A percentile compares a stretch with the other conserved stretches of the same genome.
Evolutionary conservation across 1,284 basidiomycete species (phyloP).

Genomic region (Phylloporus sp.): DNA sequence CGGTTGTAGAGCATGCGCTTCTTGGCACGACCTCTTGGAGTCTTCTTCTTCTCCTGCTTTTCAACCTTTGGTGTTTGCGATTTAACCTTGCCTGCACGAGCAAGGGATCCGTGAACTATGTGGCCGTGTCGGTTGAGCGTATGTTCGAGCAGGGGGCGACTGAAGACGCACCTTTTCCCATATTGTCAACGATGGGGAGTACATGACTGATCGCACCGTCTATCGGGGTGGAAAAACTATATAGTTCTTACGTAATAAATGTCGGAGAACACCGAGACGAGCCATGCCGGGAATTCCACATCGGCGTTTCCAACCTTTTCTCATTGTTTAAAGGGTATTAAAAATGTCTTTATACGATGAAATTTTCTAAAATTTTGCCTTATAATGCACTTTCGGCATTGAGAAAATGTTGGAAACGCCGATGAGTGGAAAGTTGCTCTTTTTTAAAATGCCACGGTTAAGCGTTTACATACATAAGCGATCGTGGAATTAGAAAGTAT

Average conservation of each 20-base stretch:
- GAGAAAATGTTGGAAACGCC: too few relatives aligned
- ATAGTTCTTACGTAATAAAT: slow-evolving; percentile 25
- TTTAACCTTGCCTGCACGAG: slow-evolving; percentile 99
- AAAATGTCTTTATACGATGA: too few relatives aligned
- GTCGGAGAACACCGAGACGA: slow-evolving; percentile 9
- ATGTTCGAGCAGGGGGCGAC: slow-evolving; percentile 1
- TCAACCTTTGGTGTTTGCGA: slow-evolving; percentile 97
- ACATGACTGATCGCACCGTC: slow-evolving; percentile 17
- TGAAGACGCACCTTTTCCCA: slow-evolving; percentile 64
- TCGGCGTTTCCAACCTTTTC: too few relatives aligned
- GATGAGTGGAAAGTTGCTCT: too few relatives aligned
- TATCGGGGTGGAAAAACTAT: slow-evolving; percentile 27
- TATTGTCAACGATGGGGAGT: slow-evolving; percentile 50
- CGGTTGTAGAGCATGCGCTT: slow-evolving; percentile 96
- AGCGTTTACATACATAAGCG: too few relatives aligned
- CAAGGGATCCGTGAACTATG: slow-evolving; percentile 97
- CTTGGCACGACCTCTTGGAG: slow-evolving; percentile 94
- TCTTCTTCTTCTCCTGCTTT: slow-evolving; percentile 98
- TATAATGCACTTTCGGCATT: too few relatives aligned
- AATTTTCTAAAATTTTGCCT: too few relatives aligned
- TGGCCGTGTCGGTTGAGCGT: background rate
- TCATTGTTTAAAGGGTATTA: too few relatives aligned
- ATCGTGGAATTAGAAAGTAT: too few relatives aligned
- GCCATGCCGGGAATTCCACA: too few relatives aligned
- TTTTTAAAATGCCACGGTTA: too few relatives aligned